These are phyloP conservation scores for Hyphochytrium catenoides DNA, from an alignment of 352 stramenopile genomes.

Conservation along the genomic window DNA sequence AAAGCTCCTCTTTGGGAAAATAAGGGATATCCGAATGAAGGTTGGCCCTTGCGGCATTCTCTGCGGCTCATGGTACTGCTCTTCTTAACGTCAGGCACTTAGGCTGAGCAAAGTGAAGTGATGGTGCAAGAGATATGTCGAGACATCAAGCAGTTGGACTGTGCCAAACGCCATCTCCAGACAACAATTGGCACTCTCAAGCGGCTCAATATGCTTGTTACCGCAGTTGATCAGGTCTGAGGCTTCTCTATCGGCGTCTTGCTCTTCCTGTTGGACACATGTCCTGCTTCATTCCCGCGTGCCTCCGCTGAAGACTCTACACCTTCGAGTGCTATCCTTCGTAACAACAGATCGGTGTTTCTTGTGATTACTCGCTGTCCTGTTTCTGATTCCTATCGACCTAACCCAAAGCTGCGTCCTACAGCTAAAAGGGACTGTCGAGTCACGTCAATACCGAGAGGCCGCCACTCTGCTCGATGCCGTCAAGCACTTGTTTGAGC, in stretches of 20 bases:
- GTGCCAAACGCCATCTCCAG: conserved; percentile 88
- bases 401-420: too few species aligned
- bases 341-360: too few species aligned
- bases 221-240: conserved; percentile 74
- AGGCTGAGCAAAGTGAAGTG: conserved; percentile 76
- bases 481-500: conserved; percentile 77
- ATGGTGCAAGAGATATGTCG: conserved; percentile 94
- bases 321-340: too few species aligned
- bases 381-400: too few species aligned
- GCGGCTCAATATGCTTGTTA: conserved; percentile 90
- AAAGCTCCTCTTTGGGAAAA: conserved; percentile 67
- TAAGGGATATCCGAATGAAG: conserved; percentile 77
- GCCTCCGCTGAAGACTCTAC: too few species aligned
- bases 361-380: too few species aligned
- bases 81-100: too few species aligned
- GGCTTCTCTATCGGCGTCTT: too few species aligned
- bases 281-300: too few species aligned
- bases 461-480: conserved; percentile 88
- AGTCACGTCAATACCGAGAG: conserved; percentile 70
- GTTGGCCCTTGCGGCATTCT: too few species aligned
- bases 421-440: conserved; percentile 31
- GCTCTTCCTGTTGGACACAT: too few species aligned
- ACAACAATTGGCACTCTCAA: conserved; percentile 85
- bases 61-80: too few species aligned
- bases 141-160: conserved; percentile 96